phyloP scores from a whole-genome alignment of 2,329 filamentous ascomycete species.

The Fusarium incarnatum region DNA sequence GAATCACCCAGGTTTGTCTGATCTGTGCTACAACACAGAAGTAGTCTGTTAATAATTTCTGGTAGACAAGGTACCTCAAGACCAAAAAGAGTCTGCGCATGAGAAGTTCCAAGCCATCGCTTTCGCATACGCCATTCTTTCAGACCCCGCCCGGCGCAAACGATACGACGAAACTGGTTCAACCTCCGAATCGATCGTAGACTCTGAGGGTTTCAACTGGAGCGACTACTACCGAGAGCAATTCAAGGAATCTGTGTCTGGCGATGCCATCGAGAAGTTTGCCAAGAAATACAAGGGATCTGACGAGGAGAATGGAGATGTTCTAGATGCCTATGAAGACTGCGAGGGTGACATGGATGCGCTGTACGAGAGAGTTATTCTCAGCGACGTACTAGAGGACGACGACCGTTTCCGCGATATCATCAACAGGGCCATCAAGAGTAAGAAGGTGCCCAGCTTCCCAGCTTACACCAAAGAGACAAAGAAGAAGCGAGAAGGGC shows the following conservation, averaged over 20 bases:
- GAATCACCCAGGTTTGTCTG: constrained; percentile 79
- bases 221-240: constrained; percentile 88
- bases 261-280: constrained; percentile 80
- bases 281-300: constrained; percentile 84
- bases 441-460: constrained; percentile 74
- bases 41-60: constrained; percentile 25
- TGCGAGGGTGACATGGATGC: constrained; percentile 79
- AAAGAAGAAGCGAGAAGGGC: constrained; percentile 69
- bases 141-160: constrained; percentile 80
- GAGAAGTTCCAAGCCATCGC: constrained; percentile 89
- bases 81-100: constrained; percentile 78
- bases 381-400: constrained; percentile 85
- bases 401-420: constrained; percentile 86
- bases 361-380: constrained; percentile 86
- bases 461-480: constrained; percentile 78
- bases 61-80: constrained; percentile 79
- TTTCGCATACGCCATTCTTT: constrained; percentile 93
- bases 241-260: constrained; percentile 80
- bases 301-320: constrained; percentile 83
- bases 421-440: constrained; percentile 82
- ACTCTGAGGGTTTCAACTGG: constrained; percentile 89
- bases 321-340: constrained; percentile 80
- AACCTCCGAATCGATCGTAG: constrained; percentile 83
- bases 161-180: constrained; percentile 93
- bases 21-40: neutral